phyloP scores from a whole-genome alignment of 768 basidiomycete species.

The Amyloporia xantha region DNA sequence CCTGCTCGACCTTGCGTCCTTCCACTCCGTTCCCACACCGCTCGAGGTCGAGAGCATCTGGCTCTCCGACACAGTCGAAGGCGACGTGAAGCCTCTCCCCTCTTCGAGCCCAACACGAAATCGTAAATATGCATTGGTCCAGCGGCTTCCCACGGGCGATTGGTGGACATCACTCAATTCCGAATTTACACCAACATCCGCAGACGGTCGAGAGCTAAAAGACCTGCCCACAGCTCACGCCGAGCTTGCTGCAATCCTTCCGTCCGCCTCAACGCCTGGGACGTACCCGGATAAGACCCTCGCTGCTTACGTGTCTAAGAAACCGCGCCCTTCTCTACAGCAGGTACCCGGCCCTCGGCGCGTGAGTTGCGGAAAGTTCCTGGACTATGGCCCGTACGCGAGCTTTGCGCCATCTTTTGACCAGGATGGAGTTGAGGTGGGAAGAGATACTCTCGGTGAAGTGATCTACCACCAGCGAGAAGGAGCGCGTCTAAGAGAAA shows the following conservation, averaged over 20 bases:
- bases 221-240: slow-evolving; percentile 58
- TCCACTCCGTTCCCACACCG: slow-evolving; percentile 36
- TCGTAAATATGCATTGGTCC: slow-evolving; percentile 70
- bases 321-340: not conserved
- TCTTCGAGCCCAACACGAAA: slow-evolving; percentile 24
- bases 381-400: slow-evolving; percentile 72
- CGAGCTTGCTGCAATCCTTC: slow-evolving; percentile 70
- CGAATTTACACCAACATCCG: slow-evolving; percentile 28
- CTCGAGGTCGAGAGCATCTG: slow-evolving; percentile 42
- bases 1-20: slow-evolving; percentile 66
- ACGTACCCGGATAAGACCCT: slow-evolving; percentile 36
- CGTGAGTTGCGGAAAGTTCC: slow-evolving; percentile 58
- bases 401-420: slow-evolving; percentile 79
- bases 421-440: slow-evolving; percentile 68
- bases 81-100: slow-evolving; percentile 19
- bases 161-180: slow-evolving; percentile 74
- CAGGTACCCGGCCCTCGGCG: slow-evolving; percentile 43
- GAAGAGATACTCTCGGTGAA: slow-evolving; percentile 54
- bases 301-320: slow-evolving; percentile 44
- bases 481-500: slow-evolving; percentile 26
- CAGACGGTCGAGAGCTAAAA: slow-evolving; percentile 36
- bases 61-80: slow-evolving; percentile 13
- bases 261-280: slow-evolving; percentile 42
- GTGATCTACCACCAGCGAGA: slow-evolving; percentile 46
- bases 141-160: slow-evolving; percentile 68